Base-by-base conservation (phyloP, 352 stramenopile species). In the Phytophthora sp. region DNA sequence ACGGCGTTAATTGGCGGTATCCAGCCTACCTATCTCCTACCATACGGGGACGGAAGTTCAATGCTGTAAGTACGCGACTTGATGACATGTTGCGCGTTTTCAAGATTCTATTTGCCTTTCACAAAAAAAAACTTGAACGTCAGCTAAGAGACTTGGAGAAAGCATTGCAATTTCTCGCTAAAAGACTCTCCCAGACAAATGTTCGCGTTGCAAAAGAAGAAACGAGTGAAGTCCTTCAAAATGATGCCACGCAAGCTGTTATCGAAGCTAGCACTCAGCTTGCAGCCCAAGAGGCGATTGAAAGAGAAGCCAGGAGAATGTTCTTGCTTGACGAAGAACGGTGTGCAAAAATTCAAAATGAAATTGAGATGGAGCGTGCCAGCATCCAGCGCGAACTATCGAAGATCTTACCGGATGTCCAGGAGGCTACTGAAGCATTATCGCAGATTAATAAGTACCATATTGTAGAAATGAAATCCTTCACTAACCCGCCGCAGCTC, bases 381-480 rank as follows among this genome's bases (percentile, higher is more conserved):
- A 52, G 62, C 8, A 89, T 92, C 43, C 72, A 89, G 54, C 54
- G 51, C 2, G 81, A 90, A 38, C 50, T 92, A 20, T 73, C 79
- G 7, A 79, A 89, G 30, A 89, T 66, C 3, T 70, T 92, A 1
- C 83, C 83, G 0, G 79, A 92, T 7, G 57, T 92, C 0, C 48
- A 74, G 8, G 70, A 77, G 27, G 83, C 83, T 1, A 92, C 76
- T 0, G 74, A 82, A 27, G 79, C 83, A 34, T 61, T 92, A 1
- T 76, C 77, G 10, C 80, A 89, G 42, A 92, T 92, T 58, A 88
- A 89, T 66, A 92, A 91, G 52, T 71, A 88, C 42, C 81, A 91
- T 41, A 92, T 92, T 48, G 86, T 83, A 11, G 83, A 92, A 54
- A 87, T 92, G 77, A 90, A 90, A 54, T 90, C 80, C 17, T 90